Evolutionary conservation across 495 filamentous ascomycete genomes (phyloP).

Genomic region (Xanthoparmelia taractica): DNA sequence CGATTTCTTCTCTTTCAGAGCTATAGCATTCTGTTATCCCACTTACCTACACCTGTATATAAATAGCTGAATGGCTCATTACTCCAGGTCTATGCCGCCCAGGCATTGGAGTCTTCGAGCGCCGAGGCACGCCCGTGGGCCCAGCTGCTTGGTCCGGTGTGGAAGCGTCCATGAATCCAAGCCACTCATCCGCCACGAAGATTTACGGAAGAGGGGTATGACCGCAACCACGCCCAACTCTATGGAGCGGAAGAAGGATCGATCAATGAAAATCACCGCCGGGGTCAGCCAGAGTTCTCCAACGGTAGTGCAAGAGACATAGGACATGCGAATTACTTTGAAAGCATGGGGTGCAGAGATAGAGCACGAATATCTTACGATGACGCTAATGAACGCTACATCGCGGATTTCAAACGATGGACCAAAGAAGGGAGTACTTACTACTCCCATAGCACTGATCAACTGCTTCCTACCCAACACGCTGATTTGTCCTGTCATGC

Average conservation of each 20-base stretch:
- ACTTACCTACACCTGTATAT: too few relatives aligned
- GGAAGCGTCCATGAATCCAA: too few relatives aligned
- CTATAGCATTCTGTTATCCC: too few relatives aligned
- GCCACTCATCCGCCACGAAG: too few relatives aligned
- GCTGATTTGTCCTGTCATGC: neutral
- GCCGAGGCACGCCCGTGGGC: too few relatives aligned
- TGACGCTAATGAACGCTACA: neutral
- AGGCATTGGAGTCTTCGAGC: too few relatives aligned
- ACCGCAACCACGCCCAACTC: neutral
- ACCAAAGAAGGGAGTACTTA: neutral
- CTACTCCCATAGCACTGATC: neutral
- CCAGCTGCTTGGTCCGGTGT: too few relatives aligned
- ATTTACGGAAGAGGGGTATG: too few relatives aligned
- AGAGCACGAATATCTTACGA: neutral
- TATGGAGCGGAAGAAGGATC: neutral
- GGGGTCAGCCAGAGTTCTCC: neutral
- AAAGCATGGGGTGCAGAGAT: neutral
- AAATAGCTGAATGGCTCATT: too few relatives aligned
- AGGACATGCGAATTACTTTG: neutral
- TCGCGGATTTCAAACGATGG: neutral
- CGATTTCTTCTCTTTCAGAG: too few relatives aligned
- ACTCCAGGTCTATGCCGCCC: too few relatives aligned
- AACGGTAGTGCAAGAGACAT: neutral
- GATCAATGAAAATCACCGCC: neutral
- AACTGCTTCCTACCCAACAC: neutral